Conservation (phyloP, 2,329 filamentous ascomycete species). For the Sporothrix brasiliensis region DNA sequence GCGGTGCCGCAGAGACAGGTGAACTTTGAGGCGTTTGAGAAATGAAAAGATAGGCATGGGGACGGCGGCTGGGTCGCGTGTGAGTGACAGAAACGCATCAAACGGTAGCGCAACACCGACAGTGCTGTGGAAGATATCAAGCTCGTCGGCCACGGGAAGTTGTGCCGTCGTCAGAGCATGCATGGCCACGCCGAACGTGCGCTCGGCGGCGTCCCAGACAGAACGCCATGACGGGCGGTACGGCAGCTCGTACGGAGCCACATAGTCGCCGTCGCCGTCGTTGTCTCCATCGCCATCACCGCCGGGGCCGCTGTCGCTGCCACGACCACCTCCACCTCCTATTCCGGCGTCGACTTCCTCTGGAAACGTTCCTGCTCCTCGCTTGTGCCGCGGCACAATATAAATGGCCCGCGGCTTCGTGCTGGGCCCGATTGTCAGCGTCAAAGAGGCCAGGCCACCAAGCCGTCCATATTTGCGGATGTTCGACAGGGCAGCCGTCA, state of each 20-base stretch:
- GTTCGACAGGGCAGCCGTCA: constrained; percentile 21
- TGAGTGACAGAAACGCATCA: not conserved
- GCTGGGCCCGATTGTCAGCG: constrained; percentile 1
- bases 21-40: constrained; percentile 16
- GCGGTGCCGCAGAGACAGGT: constrained; percentile 13
- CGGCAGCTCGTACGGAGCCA: constrained; percentile 11
- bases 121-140: constrained; percentile 20
- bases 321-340: not conserved
- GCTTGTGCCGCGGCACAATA: constrained; percentile 20
- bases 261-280: constrained; percentile 5
- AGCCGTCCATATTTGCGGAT: not conserved
- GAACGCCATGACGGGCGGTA: constrained; percentile 19
- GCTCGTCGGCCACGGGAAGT: constrained; percentile 19
- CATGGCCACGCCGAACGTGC: constrained; percentile 22
- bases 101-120: not conserved
- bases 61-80: not conserved
- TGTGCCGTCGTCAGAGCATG: not conserved
- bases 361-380: not conserved
- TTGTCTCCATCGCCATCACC: not conserved
- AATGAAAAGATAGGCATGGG: not conserved
- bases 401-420: constrained; percentile 4
- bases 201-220: constrained; percentile 1
- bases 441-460: not conserved
- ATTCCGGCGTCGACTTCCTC: constrained; percentile 13
- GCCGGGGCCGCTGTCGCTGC: not conserved